phyloP scores from a whole-genome alignment of 2,329 filamentous ascomycete species.

The Cercospora sojina region DNA sequence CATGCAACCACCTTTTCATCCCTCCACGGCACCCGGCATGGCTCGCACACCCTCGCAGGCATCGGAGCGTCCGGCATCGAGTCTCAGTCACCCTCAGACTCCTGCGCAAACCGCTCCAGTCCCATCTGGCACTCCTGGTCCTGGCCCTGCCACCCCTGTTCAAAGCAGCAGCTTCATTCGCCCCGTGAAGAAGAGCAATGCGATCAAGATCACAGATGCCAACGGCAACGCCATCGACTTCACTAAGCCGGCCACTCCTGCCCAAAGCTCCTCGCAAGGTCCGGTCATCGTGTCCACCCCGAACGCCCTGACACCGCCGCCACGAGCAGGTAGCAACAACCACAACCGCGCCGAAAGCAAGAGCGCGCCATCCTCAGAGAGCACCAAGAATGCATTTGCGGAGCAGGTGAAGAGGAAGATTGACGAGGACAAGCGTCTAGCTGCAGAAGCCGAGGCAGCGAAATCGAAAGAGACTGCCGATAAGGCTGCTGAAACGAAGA shows the following conservation, averaged over 20 bases:
- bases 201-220: constrained; percentile 80
- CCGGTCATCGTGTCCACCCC: constrained; percentile 70
- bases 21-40: constrained; percentile 58
- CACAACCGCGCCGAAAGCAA: constrained; percentile 72
- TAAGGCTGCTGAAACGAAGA: constrained; percentile 52
- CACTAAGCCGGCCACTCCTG: constrained; percentile 58
- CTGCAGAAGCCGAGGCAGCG: constrained; percentile 56
- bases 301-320: constrained; percentile 69
- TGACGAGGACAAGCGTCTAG: constrained; percentile 43
- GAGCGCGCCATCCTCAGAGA: constrained; percentile 69
- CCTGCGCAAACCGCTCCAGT: constrained; percentile 59
- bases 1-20: constrained; percentile 58
- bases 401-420: constrained; percentile 64
- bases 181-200: constrained; percentile 66
- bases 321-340: constrained; percentile 67
- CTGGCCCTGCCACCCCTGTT: constrained; percentile 23
- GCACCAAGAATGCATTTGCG: constrained; percentile 64
- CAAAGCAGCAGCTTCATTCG: constrained; percentile 58
- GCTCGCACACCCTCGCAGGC: constrained; percentile 80
- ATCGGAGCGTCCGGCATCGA: constrained; percentile 62
- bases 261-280: constrained; percentile 57
- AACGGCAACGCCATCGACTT: constrained; percentile 73
- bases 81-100: constrained; percentile 60
- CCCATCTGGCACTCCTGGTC: constrained; percentile 43
- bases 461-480: constrained; percentile 44